Percentiles rank a stretch among this genome's conserved stretches.
Evolutionary conservation across 2,329 filamentous ascomycete species (phyloP).

Genomic region (Orbilia oligospora): DNA sequence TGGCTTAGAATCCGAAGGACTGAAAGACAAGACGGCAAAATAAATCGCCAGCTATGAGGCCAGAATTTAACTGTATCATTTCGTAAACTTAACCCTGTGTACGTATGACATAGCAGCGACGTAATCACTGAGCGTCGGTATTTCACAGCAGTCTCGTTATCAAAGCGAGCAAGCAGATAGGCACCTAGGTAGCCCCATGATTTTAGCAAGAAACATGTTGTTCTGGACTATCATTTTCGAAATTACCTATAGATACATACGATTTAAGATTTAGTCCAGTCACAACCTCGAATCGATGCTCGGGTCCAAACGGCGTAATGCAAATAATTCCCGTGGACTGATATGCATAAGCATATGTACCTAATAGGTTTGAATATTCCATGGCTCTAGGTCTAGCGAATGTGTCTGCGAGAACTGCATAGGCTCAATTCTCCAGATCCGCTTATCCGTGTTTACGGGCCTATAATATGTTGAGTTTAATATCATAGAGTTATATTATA

Average conservation of each 20-base stretch:
- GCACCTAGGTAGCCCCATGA: too few species aligned
- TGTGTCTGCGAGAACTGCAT: constrained; percentile 11
- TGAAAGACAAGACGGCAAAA: constrained; percentile 5
- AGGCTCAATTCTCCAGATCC: constrained; percentile 23
- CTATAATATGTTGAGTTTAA: constrained; percentile 1
- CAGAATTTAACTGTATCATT: too few species aligned
- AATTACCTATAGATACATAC: too few species aligned
- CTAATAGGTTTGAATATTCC: neutral
- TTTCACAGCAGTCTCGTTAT: too few species aligned
- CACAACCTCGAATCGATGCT: neutral
- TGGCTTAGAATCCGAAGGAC: neutral
- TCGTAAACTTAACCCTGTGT: too few species aligned
- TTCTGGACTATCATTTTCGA: too few species aligned
- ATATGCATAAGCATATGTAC: too few species aligned
- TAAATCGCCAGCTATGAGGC: neutral
- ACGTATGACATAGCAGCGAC: too few species aligned
- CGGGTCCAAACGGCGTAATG: neutral
- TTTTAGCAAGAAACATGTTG: too few species aligned
- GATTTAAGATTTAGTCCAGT: neutral
- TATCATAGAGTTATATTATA: constrained; percentile 13
- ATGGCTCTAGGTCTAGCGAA: neutral
- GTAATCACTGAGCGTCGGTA: too few species aligned
- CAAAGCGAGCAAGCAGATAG: too few species aligned
- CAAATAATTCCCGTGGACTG: constrained; percentile 22
- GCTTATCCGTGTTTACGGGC: neutral